Conservation (phyloP, 164 flowering plant genomes). For the Vitis rotundifolia region DNA sequence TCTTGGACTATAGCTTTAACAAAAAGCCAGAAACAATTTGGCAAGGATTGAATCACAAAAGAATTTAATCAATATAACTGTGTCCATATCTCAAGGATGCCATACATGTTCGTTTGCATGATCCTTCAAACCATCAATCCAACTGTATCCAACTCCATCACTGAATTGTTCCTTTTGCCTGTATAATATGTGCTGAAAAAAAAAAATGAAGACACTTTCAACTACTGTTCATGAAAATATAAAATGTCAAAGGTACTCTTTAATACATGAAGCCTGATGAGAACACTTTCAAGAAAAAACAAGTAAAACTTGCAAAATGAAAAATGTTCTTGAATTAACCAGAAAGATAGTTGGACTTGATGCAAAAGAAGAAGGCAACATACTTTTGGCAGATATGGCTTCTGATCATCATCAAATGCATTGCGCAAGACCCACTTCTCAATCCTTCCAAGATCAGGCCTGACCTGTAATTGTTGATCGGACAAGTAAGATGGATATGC, state of each 20-base stretch:
- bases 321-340: too few species aligned
- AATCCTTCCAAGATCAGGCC: slow-evolving; percentile 81
- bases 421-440: slow-evolving; percentile 98
- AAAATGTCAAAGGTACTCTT: not conserved
- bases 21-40: not conserved
- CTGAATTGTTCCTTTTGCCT: slow-evolving; percentile 99
- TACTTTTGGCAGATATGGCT: slow-evolving; percentile 96
- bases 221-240: not conserved
- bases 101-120: slow-evolving; percentile 80
- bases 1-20: not conserved
- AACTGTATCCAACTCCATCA: slow-evolving; percentile 99
- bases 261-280: not conserved
- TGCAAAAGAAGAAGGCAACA: slow-evolving; percentile 16
- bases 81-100: not conserved
- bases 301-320: not conserved
- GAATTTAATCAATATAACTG: not conserved
- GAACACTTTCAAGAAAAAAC: not conserved
- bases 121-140: slow-evolving; percentile 98
- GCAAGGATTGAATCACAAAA: not conserved
- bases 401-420: slow-evolving; percentile 94
- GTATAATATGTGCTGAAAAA: slow-evolving; percentile 83
- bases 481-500: not conserved
- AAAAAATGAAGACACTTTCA: slow-evolving; percentile 10
- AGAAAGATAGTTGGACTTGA: not conserved
- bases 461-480: slow-evolving; percentile 48